Evolutionary conservation across 2,329 filamentous ascomycete genomes (phyloP).

Genomic region (Stachybotrys chlorohalonatus): DNA sequence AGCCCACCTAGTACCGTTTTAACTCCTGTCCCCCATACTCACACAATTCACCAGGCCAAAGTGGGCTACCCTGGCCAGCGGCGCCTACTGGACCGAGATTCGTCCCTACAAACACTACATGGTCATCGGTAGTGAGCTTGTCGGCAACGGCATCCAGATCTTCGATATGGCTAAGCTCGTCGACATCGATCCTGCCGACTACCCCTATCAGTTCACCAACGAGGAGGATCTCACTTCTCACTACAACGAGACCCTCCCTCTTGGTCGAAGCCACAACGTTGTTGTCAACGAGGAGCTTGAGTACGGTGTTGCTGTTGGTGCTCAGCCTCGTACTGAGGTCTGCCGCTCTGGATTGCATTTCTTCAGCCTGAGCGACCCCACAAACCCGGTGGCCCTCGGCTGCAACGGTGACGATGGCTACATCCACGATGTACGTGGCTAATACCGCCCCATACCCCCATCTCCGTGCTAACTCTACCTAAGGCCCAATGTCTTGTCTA

Average conservation of each 20-base stretch:
- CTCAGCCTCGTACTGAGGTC: conserved; percentile 24
- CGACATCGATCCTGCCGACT: conserved; percentile 28
- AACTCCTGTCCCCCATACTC: background rate
- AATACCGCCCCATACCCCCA: no score
- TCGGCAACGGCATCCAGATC: conserved; percentile 49
- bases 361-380: conserved; percentile 45
- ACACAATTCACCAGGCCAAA: conserved; percentile 20
- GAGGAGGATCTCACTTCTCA: conserved; percentile 24
- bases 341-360: conserved; percentile 47
- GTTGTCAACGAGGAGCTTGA: conserved; percentile 37
- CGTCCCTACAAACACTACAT: conserved; percentile 26
- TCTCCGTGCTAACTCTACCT: background rate
- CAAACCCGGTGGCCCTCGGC: conserved; percentile 42
- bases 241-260: conserved; percentile 20
- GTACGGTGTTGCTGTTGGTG: conserved; percentile 36
- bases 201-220: conserved; percentile 21
- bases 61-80: conserved; percentile 33
- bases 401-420: conserved; percentile 19
- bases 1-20: background rate
- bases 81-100: conserved; percentile 31
- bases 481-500: conserved; percentile 39
- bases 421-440: background rate
- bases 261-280: conserved; percentile 42
- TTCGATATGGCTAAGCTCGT: conserved; percentile 50
- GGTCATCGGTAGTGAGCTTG: conserved; percentile 33